Evolutionary conservation across 352 stramenopile species (phyloP).

Genomic region (Pythium biforme): DNA sequence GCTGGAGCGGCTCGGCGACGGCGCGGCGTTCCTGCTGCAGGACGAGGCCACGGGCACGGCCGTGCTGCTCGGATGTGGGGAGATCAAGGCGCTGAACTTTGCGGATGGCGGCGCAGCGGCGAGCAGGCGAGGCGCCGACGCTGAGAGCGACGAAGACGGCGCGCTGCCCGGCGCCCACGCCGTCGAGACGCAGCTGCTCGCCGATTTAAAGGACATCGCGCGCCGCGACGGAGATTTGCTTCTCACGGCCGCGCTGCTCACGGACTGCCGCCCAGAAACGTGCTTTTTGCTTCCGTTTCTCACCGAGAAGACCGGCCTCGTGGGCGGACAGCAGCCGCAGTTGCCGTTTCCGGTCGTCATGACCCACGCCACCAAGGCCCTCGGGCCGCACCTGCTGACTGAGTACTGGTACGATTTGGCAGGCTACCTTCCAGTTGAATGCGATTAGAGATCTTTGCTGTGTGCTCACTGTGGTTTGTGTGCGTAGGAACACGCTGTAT

Average conservation of each 20-base stretch:
- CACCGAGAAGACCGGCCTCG: conserved; percentile 48
- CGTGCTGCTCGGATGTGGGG: conserved; percentile 64
- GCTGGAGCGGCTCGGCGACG: conserved; percentile 65
- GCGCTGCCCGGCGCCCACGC: conserved; percentile 25
- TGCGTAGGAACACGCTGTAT: conserved; percentile 48
- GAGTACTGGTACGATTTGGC: conserved; percentile 63
- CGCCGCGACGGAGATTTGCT: conserved; percentile 36
- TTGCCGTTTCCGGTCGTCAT: conserved; percentile 54
- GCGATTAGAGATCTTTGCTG: no score
- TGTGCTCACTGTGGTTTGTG: no score
- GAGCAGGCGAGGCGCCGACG: conserved; percentile 14
- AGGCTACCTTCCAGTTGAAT: no score
- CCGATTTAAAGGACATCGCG: conserved; percentile 56
- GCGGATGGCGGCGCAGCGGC: conserved; percentile 11
- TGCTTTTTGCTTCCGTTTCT: conserved; percentile 78
- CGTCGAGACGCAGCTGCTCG: conserved; percentile 52
- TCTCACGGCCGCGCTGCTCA: conserved; percentile 57
- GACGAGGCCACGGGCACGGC: conserved; percentile 48
- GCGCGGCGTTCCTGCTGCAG: conserved; percentile 64
- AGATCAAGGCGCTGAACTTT: conserved; percentile 29
- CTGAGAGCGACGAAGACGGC: conserved; percentile 43
- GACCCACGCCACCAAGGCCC: conserved; percentile 76
- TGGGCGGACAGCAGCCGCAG: conserved; percentile 25
- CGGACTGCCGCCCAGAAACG: conserved; percentile 65
- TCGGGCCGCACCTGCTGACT: conserved; percentile 62